Base-by-base conservation (phyloP, 805 yeast species). In the Ogataea ramenticola region DNA sequence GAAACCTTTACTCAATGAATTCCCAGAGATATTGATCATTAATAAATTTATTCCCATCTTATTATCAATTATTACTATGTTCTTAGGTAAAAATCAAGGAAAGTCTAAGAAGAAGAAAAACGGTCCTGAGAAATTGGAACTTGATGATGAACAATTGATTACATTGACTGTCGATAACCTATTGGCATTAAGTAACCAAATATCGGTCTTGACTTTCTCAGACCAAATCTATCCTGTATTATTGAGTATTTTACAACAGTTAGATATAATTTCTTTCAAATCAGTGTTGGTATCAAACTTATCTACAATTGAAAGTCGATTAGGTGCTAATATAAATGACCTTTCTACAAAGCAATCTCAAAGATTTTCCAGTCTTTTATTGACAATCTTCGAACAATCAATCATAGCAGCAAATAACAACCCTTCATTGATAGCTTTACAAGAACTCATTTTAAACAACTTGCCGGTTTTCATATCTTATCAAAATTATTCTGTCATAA, bases 131-230 rank as follows among this genome's bases (percentile, higher is more conserved):
- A 26, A 32, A 45, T n/a, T 16, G 15, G 46, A 5, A 35, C 48
- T 9, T 64, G 39, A 66, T 41, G 53, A 52, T 6, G 70, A 69
- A 29, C 55, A 64, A 14, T 60, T 74, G 47, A 66, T 77, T 7
- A 71, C 72, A 35, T 63, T 60, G 36, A 72, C 77, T 11, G 61
- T 82, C 40, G 71, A 72, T 21, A 74, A 84, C 36, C 69, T 86
- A 9, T 65, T 89, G 15, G 62, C 70, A 11, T 75, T 88, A 41
- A 87, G 95, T 4, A 62, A 74, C 21, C 71, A 71, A 6, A 64
- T 91, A 50, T 86, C 96, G 3, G 82, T 81, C 50, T 68, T 89
- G 39, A 74, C 95, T 0, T 93, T 91, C 60, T 76, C 79, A 46
- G 95, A 87, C 52, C 69, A 76, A 45, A 71, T 88, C 11, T 72